A percentile compares a stretch with the other conserved stretches of the same genome.
Conservation (phyloP, 2,329 filamentous ascomycete genomes). For the Clonostachys byssicola region DNA sequence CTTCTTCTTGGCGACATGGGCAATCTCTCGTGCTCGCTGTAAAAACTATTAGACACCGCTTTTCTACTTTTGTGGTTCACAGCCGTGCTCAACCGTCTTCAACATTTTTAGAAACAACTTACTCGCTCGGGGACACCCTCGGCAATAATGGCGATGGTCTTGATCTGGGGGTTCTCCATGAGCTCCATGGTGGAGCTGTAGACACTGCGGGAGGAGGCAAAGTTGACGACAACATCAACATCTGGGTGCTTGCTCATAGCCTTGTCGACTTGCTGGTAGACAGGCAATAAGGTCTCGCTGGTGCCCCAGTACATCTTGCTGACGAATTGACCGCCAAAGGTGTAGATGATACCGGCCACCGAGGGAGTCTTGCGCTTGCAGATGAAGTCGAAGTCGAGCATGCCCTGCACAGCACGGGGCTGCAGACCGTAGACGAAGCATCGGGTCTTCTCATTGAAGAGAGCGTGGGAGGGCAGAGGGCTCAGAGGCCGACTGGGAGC, state of each 20-base stretch:
- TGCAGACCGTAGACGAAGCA: slow-evolving; percentile 99
- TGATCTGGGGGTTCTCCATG: slow-evolving; percentile 95
- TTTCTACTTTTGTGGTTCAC: background rate
- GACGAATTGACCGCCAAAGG: slow-evolving; percentile 99
- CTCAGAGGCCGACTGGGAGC: slow-evolving; percentile 89
- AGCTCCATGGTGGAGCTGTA: slow-evolving; percentile 98
- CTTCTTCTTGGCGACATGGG: slow-evolving; percentile 96
- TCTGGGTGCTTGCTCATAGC: slow-evolving; percentile 95
- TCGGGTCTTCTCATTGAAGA: slow-evolving; percentile 99
- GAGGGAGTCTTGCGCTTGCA: slow-evolving; percentile 97
- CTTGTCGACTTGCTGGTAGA: slow-evolving; percentile 93
- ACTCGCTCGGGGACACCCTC: slow-evolving; percentile 98
- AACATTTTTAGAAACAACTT: slow-evolving; percentile 31
- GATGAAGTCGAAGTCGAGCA: slow-evolving; percentile 99
- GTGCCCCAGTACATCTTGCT: slow-evolving; percentile 99
- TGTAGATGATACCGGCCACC: slow-evolving; percentile 99
- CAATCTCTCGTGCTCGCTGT: slow-evolving; percentile 93
- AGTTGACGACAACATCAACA: slow-evolving; percentile 98
- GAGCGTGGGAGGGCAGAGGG: slow-evolving; percentile 80
- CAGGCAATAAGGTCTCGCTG: slow-evolving; percentile 95
- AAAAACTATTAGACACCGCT: slow-evolving; percentile 8
- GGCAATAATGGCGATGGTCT: slow-evolving; percentile 98
- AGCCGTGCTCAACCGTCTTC: too few relatives aligned
- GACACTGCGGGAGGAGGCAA: slow-evolving; percentile 96
- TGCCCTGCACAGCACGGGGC: slow-evolving; percentile 85